A percentile compares a stretch with the other conserved stretches of the same genome.
Conservation (phyloP, 108 stramenopile species). For the Mayamaea pseudoterrestris region DNA sequence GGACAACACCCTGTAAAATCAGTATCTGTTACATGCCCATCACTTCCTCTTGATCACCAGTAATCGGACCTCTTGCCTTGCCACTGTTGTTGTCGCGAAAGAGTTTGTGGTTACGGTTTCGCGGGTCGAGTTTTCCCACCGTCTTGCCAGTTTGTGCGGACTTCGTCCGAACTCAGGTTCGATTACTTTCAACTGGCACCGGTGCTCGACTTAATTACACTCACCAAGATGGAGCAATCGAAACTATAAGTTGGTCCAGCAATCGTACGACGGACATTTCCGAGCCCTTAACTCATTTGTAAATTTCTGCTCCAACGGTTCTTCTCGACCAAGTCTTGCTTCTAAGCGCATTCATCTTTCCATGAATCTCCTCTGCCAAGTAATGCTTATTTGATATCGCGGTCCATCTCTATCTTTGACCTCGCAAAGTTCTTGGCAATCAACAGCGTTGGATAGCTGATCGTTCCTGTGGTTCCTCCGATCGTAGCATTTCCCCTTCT, state of each 20-base stretch:
- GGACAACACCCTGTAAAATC: conserved; percentile 75
- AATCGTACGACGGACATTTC: too few relatives aligned
- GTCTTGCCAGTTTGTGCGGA: conserved; percentile 10
- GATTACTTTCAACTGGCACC: too few relatives aligned
- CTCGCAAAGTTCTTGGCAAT: conserved; percentile 22
- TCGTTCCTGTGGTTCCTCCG: conserved; percentile 33
- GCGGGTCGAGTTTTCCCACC: conserved; percentile 65
- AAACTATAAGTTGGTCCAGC: too few relatives aligned
- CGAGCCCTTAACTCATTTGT: too few relatives aligned
- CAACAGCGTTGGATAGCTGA: conserved; percentile 40
- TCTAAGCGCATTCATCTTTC: conserved; percentile 32
- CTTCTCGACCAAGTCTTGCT: conserved; percentile 32
- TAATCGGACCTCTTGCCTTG: conserved; percentile 44
- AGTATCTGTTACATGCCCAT: conserved; percentile 74
- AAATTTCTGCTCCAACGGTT: too few relatives aligned
- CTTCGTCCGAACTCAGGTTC: background rate
- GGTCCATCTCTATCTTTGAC: conserved; percentile 39
- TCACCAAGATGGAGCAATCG: too few relatives aligned
- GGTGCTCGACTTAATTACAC: too few relatives aligned
- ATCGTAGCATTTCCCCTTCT: conserved; percentile 42
- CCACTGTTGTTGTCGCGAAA: conserved; percentile 23
- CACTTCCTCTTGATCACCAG: conserved; percentile 34
- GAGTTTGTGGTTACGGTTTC: conserved; percentile 39
- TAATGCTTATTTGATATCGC: conserved; percentile 48
- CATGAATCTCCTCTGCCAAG: conserved; percentile 43